These are phyloP conservation scores for Escovopsis weberi DNA, from an alignment of 2,329 filamentous ascomycete species.

Conservation along the genomic window DNA sequence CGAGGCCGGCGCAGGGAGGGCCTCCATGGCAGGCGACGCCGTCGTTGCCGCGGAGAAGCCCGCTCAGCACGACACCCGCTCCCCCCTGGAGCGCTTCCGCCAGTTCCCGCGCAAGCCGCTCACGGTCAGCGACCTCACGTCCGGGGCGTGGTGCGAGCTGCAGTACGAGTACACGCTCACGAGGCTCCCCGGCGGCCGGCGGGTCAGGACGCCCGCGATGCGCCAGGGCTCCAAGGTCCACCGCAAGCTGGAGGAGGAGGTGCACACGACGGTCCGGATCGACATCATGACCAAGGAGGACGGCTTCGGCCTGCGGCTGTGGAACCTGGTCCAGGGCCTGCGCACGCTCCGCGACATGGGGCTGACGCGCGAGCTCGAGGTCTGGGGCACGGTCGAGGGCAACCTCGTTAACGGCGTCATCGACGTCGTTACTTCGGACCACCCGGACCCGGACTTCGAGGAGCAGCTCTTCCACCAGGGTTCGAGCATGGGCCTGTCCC, in stretches of 20 bases:
- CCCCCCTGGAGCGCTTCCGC: constrained; percentile 66
- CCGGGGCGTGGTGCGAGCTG: constrained; percentile 89
- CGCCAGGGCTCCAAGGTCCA: constrained; percentile 67
- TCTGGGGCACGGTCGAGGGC: constrained; percentile 76
- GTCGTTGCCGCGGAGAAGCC: too few species aligned
- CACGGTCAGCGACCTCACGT: constrained; percentile 76
- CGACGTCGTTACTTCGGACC: constrained; percentile 66
- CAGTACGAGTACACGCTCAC: constrained; percentile 84
- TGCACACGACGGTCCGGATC: constrained; percentile 63
- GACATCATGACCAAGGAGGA: constrained; percentile 66
- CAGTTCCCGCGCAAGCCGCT: constrained; percentile 63
- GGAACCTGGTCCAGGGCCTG: constrained; percentile 83
- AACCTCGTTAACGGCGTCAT: constrained; percentile 82
- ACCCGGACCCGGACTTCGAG: constrained; percentile 60
- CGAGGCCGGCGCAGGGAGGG: too few species aligned
- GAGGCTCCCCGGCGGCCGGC: constrained; percentile 54
- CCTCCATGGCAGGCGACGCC: too few species aligned
- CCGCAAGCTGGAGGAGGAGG: constrained; percentile 68
- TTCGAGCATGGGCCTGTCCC: constrained; percentile 13
- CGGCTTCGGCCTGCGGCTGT: constrained; percentile 64
- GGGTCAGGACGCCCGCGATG: constrained; percentile 70
- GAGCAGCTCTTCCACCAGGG: constrained; percentile 32
- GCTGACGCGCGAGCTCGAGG: constrained; percentile 59
- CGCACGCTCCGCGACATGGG: constrained; percentile 57
- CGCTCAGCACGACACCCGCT: constrained; percentile 19